These are phyloP conservation scores for Pseudocercospora cruenta DNA, from an alignment of 2,329 filamentous ascomycete genomes.

Conservation along the genomic window DNA sequence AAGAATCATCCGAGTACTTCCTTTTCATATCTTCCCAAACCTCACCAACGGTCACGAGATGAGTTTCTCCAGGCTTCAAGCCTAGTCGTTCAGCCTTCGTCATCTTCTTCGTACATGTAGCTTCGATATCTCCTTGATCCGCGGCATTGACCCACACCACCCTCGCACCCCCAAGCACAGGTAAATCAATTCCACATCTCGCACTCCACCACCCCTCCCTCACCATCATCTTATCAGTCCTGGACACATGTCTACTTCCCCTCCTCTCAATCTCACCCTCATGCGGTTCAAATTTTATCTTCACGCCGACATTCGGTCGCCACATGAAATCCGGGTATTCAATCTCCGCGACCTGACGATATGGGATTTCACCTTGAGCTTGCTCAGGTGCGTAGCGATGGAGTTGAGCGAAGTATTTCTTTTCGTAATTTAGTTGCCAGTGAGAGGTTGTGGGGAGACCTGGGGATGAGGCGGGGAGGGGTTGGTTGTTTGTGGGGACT, in stretches of 20 bases:
- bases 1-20: conserved; percentile 12
- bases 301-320: conserved; percentile 7
- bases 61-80: conserved; percentile 1
- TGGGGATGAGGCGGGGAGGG: conserved; percentile 10
- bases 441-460: conserved; percentile 13
- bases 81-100: neutral
- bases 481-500: neutral
- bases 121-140: no score
- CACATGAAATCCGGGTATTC: conserved; percentile 17
- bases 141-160: neutral
- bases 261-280: conserved; percentile 16
- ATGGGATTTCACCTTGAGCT: conserved; percentile 15
- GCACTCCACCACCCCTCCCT: conserved; percentile 18
- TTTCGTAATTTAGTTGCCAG: conserved; percentile 19
- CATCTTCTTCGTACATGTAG: no score
- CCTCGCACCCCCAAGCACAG: conserved; percentile 11
- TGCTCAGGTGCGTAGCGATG: conserved; percentile 13
- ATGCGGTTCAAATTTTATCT: conserved; percentile 18
- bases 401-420: conserved; percentile 15
- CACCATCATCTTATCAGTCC: conserved; percentile 19
- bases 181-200: conserved; percentile 17
- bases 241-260: neutral
- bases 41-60: conserved; percentile 17
- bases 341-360: conserved; percentile 17
- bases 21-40: conserved; percentile 12